Evolutionary conservation across 768 basidiomycete species (phyloP).

Genomic region (Boletus patriciae): DNA sequence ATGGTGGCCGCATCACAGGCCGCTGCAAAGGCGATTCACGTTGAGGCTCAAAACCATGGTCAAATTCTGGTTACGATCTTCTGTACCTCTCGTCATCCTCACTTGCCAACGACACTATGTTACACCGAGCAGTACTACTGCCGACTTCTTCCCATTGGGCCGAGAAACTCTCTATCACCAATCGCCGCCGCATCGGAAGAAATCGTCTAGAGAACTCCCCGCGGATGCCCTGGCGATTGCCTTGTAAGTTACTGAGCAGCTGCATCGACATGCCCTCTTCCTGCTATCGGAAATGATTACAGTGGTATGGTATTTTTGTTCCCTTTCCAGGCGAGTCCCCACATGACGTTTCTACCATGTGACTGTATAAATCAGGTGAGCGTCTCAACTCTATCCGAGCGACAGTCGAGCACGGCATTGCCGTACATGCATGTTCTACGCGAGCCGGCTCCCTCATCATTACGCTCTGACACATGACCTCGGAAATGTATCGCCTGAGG

Average conservation of each 20-base stretch:
- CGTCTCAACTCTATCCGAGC: background rate
- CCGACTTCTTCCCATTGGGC: background rate
- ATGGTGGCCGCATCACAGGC: no score
- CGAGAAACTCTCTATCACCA: background rate
- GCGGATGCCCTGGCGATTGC: background rate
- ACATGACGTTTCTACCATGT: background rate
- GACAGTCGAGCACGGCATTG: background rate
- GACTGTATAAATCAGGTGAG: constrained; percentile 1
- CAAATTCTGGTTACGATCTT: background rate
- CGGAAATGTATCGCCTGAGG: constrained; percentile 8
- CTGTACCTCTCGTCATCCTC: background rate
- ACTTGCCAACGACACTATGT: background rate
- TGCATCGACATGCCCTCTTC: background rate
- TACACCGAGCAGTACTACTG: no score
- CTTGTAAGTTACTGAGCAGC: background rate
- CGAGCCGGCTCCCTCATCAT: background rate
- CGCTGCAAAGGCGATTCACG: no score
- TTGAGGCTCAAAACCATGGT: background rate
- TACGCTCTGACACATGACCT: constrained; percentile 6
- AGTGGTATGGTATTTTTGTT: background rate
- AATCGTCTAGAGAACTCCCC: background rate
- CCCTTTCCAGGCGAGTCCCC: background rate
- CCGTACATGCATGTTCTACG: constrained; percentile 1
- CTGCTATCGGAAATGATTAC: background rate
- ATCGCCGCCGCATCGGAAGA: background rate